Conservation (phyloP, 306 rosid species). For the Cucumis cinereus region DNA sequence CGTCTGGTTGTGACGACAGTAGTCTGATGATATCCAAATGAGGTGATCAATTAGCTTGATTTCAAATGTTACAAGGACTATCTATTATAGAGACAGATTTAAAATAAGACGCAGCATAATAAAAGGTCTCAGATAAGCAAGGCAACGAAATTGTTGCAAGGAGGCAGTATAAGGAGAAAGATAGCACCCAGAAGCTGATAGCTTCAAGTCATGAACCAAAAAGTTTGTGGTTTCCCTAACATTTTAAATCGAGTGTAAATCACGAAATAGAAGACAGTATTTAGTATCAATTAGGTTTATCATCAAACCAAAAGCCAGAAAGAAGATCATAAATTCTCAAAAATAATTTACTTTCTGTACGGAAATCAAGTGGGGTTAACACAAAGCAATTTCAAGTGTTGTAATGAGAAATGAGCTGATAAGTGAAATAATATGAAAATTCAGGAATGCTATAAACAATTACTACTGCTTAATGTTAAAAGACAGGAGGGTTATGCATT, state of each 20-base stretch:
- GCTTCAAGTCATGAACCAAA: neutral
- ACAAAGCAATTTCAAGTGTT: neutral
- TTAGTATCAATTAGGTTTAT: neutral
- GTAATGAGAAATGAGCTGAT: neutral
- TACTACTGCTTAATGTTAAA: neutral
- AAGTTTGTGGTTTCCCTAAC: neutral
- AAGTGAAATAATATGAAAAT: neutral
- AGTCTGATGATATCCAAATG: conserved; percentile 29
- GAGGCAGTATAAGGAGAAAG: neutral
- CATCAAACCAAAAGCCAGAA: neutral
- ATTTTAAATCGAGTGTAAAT: neutral
- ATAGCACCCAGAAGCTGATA: neutral
- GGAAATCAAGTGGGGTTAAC: neutral
- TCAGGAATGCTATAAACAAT: neutral
- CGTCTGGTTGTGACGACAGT: conserved; percentile 66
- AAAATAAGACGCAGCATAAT: neutral
- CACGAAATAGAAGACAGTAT: neutral
- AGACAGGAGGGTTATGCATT: neutral
- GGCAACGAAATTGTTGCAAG: neutral
- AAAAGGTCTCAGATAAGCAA: neutral
- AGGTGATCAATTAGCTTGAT: neutral
- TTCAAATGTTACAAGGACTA: neutral
- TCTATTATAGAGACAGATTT: neutral
- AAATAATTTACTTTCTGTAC: neutral
- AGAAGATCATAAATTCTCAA: neutral